Conservation (phyloP, 2,329 filamentous ascomycete species). For the Trichoderma oligosporum region DNA sequence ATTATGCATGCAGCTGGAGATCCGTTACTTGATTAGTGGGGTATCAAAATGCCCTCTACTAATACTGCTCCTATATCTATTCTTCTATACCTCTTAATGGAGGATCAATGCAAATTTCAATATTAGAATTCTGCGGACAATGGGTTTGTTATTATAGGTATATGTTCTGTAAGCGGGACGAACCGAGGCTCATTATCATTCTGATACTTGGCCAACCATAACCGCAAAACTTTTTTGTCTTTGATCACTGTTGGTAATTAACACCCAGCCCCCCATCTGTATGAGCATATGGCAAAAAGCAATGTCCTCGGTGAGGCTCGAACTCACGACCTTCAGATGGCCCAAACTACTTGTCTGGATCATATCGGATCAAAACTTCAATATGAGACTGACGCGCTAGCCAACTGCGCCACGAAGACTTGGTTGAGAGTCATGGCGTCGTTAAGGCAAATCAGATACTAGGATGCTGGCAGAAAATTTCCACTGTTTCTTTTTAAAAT, state of each 20-base stretch:
- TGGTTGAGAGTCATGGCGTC: neutral
- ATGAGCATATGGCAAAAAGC: slow-evolving; percentile 10
- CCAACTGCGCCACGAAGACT: slow-evolving; percentile 19
- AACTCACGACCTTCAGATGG: slow-evolving; percentile 48
- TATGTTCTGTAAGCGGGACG: too few species aligned
- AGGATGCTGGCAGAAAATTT: neutral
- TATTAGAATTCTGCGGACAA: too few species aligned
- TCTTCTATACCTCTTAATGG: neutral
- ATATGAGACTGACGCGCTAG: slow-evolving; percentile 20
- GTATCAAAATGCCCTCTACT: neutral
- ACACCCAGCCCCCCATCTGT: neutral
- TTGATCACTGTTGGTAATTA: too few species aligned
- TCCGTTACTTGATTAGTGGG: neutral
- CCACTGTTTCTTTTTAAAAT: too few species aligned
- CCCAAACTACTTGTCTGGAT: slow-evolving; percentile 30
- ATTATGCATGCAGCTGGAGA: slow-evolving; percentile 11
- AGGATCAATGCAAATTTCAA: neutral
- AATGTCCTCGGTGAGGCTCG: slow-evolving; percentile 46
- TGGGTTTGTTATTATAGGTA: too few species aligned
- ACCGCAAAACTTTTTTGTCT: too few species aligned
- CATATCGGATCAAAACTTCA: slow-evolving; percentile 16
- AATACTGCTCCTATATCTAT: too few species aligned
- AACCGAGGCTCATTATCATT: too few species aligned
- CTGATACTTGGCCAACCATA: too few species aligned
- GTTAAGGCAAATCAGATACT: neutral